Evolutionary conservation across 768 basidiomycete species (phyloP), one percentile per base, ranked within the genome.

Genomic region (Kockovaella imperatae): DNA sequence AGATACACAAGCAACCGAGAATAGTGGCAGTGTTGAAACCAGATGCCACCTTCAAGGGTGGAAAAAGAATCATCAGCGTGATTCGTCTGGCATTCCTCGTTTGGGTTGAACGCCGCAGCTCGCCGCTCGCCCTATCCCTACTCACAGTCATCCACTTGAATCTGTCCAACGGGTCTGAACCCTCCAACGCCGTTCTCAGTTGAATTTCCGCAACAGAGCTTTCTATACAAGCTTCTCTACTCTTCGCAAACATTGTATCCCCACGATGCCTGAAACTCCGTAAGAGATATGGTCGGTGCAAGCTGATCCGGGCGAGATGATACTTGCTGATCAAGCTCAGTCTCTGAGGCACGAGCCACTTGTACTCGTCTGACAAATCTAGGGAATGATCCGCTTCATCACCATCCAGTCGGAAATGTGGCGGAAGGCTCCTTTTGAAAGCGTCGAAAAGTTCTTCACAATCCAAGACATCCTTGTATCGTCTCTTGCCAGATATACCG

Each of bases 71-170:
- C n/a, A 28, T 14, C 26, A 45, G 38, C 18, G 21, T 14, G 26
- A 2, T 42, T 26, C 23, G 41, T 36, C n/a, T 3, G 24, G 23
- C 14, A 39, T 7, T 5, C 4, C 2, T 14, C 18, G 3, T 1
- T 21, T 7, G 13, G 1, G 17, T 29, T 24, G 38, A 18, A 26
- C 21, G 4, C 8, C 5, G 24, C 5, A 35, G 11, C n/a, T n/a
- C n/a, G n/a, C n/a, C n/a, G n/a, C n/a, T n/a, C n/a, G n/a, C n/a
- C n/a, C n/a, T 21, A 18, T 4, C 3, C 13, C 1, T 2, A 49
- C 56, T 50, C 40, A 53, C 56, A 7, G 56, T 57, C 47, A 53
- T 53, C 56, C 56, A 57, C 28, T 53, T 48, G 47, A 59, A 59
- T 17, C 54, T 24, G 32, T 59, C 51, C 14, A 58, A 30, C 1